Percentiles rank a stretch among this genome's conserved stretches.
Evolutionary conservation across 306 rosid genomes (phyloP).

Genomic region (Casuarina glauca): DNA sequence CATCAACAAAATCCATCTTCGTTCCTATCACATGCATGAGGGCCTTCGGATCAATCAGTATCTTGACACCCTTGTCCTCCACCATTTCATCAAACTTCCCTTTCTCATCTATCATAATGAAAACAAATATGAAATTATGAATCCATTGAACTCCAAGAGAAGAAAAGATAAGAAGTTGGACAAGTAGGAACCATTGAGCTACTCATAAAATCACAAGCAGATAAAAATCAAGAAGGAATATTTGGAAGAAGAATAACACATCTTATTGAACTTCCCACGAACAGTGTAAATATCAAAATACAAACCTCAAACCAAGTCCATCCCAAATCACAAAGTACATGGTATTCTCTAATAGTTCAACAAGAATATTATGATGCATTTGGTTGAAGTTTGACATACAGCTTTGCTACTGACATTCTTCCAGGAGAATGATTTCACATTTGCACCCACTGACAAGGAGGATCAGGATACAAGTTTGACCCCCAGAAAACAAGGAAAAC

Average conservation of each 20-base stretch:
- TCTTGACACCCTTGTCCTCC: slow-evolving; percentile 90
- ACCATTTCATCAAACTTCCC: slow-evolving; percentile 90
- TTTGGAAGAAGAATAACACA: neutral
- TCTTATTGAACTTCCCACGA: neutral
- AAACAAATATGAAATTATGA: slow-evolving; percentile 20
- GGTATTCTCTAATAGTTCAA: neutral
- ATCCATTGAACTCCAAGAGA: neutral
- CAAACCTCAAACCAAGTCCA: neutral
- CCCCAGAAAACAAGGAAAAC: neutral
- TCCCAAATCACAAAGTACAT: neutral
- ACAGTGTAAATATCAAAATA: neutral
- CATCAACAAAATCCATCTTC: slow-evolving; percentile 94
- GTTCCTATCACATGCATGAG: slow-evolving; percentile 98
- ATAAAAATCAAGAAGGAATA: neutral
- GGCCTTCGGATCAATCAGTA: slow-evolving; percentile 92
- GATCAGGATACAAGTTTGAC: neutral
- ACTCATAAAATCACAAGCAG: slow-evolving; percentile 10
- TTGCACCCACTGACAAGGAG: neutral
- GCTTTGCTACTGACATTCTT: neutral
- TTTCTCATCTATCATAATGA: slow-evolving; percentile 63
- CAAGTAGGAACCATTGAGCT: neutral
- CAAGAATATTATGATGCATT: neutral
- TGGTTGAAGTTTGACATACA: too few species aligned
- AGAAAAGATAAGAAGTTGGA: neutral
- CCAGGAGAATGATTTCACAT: neutral